Evolutionary conservation across 345 rosid genomes (phyloP).

Genomic region (Eucalyptus marginata): DNA sequence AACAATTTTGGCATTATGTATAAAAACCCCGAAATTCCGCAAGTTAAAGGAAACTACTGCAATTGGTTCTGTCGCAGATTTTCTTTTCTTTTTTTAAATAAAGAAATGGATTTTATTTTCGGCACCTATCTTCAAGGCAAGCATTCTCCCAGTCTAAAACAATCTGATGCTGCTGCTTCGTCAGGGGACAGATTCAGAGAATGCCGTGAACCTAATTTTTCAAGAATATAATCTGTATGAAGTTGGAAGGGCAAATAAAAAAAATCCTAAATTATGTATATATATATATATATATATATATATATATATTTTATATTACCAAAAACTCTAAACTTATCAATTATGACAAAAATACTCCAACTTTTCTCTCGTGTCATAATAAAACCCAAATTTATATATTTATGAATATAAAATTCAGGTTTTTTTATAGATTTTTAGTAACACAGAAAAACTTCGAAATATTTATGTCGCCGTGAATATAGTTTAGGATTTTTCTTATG

Average conservation of each 20-base stretch:
- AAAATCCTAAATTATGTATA: too few relatives aligned
- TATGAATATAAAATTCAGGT: too few relatives aligned
- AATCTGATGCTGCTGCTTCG: neutral
- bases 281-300: too few relatives aligned
- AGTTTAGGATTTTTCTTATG: too few relatives aligned
- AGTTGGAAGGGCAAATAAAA: neutral
- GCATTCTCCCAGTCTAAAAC: neutral
- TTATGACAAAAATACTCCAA: too few relatives aligned
- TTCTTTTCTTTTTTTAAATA: neutral
- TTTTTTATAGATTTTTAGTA: neutral
- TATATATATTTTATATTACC: too few relatives aligned
- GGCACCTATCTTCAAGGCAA: neutral
- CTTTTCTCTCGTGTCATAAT: too few relatives aligned
- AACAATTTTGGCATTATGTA: neutral
- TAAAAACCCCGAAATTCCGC: neutral
- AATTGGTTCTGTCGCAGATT: neutral
- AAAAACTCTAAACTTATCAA: neutral
- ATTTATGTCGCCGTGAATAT: too few relatives aligned
- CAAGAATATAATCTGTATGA: neutral
- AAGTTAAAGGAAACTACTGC: neutral
- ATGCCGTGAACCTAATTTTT: neutral
- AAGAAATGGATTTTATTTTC: neutral
- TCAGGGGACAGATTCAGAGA: neutral
- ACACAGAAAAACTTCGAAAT: too few relatives aligned
- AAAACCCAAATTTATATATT: too few relatives aligned